Base-by-base conservation (phyloP, 495 filamentous ascomycete genomes). In the Xylaria scruposa region DNA sequence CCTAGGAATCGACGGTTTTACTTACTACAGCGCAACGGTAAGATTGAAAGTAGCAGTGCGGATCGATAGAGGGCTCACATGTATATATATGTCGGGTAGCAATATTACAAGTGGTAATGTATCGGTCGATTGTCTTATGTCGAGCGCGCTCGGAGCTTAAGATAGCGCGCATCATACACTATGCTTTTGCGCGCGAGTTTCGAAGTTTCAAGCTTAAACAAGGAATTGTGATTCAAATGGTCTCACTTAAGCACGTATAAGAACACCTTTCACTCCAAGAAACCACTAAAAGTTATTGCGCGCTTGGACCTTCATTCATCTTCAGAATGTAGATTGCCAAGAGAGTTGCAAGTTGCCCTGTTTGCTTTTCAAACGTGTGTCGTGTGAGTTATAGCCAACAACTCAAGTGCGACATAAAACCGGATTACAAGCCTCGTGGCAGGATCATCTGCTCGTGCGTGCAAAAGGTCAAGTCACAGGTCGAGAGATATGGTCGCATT, bases 401-500 rank as follows among this genome's bases (percentile, higher is more conserved):
- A 19, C 56, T 70, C 46, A 53, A 40, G 68, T 62, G 58, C 46
- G 29, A 70, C 58, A 13, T 61, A 31, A 63, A n/a, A 54, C 40
- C 10, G 58, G 26, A 40, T 8, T 29, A 47, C 42, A 29, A 42
- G 42, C 2, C 54, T 53, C 29, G 46, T 70, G 58, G 58, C 46
- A 13, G 29, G n/a, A 31, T 53, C 68, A 63, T 44, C 44, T 38
- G 58, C n/a, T 24, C 3, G 68, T 26, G 38, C 47, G n/a, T 42
- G 17, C 49, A 49, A 38, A 40, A 38, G 29, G 67, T 38, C 31
- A n/a, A 33, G 46, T 70, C 54, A 54, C 56, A 60, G 56, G 51
- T n/a, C 51, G 24, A 19, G 9, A 44, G 2, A 24, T 15, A 26
- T 15, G 42, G 42, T 26, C 21, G 7, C 44, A 26, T 49, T 49